phyloP scores from a whole-genome alignment of 768 basidiomycete species.

The Lactifluus hygrophoroides region DNA sequence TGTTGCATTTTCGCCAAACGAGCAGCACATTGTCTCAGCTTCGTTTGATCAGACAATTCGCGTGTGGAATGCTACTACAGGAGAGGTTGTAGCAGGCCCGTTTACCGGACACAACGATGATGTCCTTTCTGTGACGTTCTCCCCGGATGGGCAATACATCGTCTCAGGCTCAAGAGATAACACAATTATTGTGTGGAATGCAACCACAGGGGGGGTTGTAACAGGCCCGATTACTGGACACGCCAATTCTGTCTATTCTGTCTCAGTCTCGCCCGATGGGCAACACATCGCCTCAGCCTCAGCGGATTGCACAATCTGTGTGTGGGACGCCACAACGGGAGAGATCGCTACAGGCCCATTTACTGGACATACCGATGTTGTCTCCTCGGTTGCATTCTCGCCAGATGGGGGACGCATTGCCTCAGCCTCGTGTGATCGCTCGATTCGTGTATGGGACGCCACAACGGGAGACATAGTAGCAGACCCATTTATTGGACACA shows the following conservation, averaged over 20 bases:
- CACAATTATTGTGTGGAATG: neutral
- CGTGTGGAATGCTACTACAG: no score
- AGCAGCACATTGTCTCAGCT: neutral
- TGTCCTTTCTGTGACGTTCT: neutral
- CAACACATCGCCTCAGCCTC: neutral
- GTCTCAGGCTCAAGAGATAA: neutral
- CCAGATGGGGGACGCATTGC: neutral
- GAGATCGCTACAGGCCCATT: neutral
- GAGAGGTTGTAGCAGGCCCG: neutral
- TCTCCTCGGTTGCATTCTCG: neutral
- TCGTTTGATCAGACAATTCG: neutral
- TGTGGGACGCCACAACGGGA: neutral
- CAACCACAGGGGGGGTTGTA: neutral
- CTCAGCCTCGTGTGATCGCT: neutral
- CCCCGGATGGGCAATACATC: neutral
- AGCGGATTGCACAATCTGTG: neutral
- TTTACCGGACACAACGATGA: neutral
- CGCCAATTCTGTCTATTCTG: neutral
- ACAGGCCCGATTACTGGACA: neutral
- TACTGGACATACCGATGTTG: neutral
- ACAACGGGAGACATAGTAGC: no score
- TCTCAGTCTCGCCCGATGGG: neutral
- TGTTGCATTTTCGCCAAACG: neutral
- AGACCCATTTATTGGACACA: no score
- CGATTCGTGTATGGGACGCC: conserved; percentile 21